A percentile compares a stretch with the other conserved stretches of the same genome.
phyloP scores from a whole-genome alignment of 805 yeast species.

The Candida patagonica region DNA sequence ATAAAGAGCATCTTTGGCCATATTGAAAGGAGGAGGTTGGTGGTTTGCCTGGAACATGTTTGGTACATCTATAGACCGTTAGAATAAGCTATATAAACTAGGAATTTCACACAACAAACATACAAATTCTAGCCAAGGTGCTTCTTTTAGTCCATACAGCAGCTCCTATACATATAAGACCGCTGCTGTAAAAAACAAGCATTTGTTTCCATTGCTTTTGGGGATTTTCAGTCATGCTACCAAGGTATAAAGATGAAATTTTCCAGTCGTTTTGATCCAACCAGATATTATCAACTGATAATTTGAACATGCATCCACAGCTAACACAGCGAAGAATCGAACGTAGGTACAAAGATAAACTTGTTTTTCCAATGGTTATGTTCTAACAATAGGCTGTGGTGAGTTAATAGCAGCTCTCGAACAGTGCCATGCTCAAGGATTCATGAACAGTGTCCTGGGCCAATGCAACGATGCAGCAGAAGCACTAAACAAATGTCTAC shows the following conservation, averaged over 20 bases:
- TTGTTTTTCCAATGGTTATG: neutral
- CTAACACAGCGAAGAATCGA: constrained; percentile 40
- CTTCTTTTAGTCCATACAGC: constrained; percentile 70
- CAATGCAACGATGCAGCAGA: constrained; percentile 77
- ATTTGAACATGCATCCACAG: constrained; percentile 42
- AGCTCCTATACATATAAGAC: constrained; percentile 60
- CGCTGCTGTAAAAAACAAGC: constrained; percentile 62
- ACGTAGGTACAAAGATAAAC: constrained; percentile 25
- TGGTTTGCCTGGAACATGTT: constrained; percentile 76
- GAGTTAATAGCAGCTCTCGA: constrained; percentile 81
- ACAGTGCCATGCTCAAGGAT: constrained; percentile 67
- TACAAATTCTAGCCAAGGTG: constrained; percentile 56
- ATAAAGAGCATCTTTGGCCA: constrained; percentile 72
- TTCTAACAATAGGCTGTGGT: constrained; percentile 46
- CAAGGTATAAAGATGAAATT: neutral
- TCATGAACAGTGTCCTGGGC: constrained; percentile 64
- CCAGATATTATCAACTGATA: too few species aligned
- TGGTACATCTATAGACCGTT: constrained; percentile 41
- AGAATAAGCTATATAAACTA: neutral
- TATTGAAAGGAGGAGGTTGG: constrained; percentile 72
- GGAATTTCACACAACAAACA: constrained; percentile 3
- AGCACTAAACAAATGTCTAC: constrained; percentile 69
- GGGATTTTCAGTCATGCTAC: neutral
- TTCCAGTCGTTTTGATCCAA: too few species aligned
- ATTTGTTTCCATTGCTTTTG: constrained; percentile 40